Percentiles rank a stretch among this genome's conserved stretches.
These are phyloP conservation scores for Linanthus parryae DNA, from an alignment of 148 eudicot species.

Conservation along the genomic window DNA sequence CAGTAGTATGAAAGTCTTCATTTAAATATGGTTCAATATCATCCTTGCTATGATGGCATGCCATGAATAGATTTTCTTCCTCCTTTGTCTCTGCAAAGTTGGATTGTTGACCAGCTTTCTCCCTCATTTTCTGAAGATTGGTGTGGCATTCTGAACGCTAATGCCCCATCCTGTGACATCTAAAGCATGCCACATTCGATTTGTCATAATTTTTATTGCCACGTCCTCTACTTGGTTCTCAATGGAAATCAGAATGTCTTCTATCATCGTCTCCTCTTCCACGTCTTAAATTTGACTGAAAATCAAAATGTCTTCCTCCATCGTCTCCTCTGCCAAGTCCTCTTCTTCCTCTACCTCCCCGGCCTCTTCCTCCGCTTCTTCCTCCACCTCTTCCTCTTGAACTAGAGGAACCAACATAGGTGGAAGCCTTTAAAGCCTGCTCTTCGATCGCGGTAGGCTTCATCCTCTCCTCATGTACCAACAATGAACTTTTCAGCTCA, in stretches of 20 bases:
- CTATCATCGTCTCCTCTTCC: too few species aligned
- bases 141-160: background rate
- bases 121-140: background rate
- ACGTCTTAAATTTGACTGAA: background rate
- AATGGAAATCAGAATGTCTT: too few species aligned
- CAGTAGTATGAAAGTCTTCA: background rate
- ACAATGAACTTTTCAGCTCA: too few species aligned
- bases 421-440: background rate
- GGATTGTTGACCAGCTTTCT: background rate
- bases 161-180: background rate
- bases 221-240: background rate
- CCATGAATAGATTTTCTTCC: background rate
- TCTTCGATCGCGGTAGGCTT: background rate
- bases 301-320: background rate
- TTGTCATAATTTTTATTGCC: background rate
- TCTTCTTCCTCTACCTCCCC: conserved; percentile 1
- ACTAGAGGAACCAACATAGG: background rate
- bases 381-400: conserved; percentile 4
- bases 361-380: too few species aligned
- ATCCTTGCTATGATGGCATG: background rate
- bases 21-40: background rate
- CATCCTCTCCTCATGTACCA: too few species aligned
- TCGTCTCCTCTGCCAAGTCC: background rate
- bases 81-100: background rate
- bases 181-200: background rate